phyloP scores from a whole-genome alignment of 139 green algal species.

The Pleodorina starrii region DNA sequence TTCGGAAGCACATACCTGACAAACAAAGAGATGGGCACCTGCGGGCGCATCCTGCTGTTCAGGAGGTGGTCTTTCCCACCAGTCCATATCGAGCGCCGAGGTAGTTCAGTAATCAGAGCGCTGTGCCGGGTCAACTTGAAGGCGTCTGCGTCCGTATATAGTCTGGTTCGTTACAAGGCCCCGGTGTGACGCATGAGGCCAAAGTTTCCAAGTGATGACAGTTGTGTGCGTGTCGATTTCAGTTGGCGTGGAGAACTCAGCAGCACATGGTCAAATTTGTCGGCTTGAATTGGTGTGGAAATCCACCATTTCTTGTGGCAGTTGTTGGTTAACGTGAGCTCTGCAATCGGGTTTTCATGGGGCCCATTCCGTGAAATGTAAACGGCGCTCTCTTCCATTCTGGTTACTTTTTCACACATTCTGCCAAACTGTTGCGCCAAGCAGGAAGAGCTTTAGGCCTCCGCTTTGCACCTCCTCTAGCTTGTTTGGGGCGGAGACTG shows the following conservation, averaged over 20 bases:
- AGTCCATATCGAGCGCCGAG: neutral
- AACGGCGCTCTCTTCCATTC: neutral
- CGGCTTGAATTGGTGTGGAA: no score
- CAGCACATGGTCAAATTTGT: no score
- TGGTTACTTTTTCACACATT: neutral
- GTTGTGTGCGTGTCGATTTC: neutral
- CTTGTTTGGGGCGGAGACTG: neutral
- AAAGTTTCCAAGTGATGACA: neutral
- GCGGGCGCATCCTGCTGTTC: neutral
- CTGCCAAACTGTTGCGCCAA: conserved; percentile 33
- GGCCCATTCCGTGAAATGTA: neutral
- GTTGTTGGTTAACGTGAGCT: neutral
- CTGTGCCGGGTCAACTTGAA: no score
- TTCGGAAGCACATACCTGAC: conserved; percentile 7
- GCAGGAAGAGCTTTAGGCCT: neutral
- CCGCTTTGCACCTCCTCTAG: neutral
- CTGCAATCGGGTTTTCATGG: neutral
- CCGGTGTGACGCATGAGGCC: neutral
- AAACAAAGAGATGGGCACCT: conserved; percentile 32
- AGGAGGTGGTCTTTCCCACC: neutral
- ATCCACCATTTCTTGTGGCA: no score
- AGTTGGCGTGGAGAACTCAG: no score
- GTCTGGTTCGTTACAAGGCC: no score
- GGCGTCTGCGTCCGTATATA: no score
- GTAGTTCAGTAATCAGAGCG: neutral